Evolutionary conservation across 2,329 filamentous ascomycete genomes (phyloP), one percentile per base, ranked within the genome.

Genomic region (Paraconiothyrium sp.): DNA sequence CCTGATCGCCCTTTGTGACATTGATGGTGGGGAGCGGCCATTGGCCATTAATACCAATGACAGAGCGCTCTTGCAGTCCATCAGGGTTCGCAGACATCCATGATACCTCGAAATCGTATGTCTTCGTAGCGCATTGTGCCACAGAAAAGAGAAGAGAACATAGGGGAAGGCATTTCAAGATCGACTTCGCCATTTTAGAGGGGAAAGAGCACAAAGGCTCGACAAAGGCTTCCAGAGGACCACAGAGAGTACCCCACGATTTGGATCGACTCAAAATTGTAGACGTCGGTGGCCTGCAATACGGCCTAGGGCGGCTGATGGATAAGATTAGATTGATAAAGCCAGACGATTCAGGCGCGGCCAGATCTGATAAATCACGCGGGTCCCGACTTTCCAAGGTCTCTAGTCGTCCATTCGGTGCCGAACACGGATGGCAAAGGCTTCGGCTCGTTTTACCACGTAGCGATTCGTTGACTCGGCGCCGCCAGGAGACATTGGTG

Each of bases 21-120:
- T 92, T 87, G 49, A 95, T 86, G 48, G 91, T 77, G 6, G 92
- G 92, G 0, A 92, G 85, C 0, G 92, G 92, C 77, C 91, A 93
- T 72, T 90, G 83, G 39, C 88, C 88, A 72, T 94, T 93, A 78
- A 93, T 91, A 41, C 89, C 86, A 56, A 93, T 85, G n/a, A 81
- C 79, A 3, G 82, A 79, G n/a, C 85, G 80, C 30, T 79, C 80
- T 24, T 72, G 65, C 60, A 82, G 71, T n/a, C 83, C 84, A 74
- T 87, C 85, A 10, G 86, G 86, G 65, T 86, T 86, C 16, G 84
- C 83, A 49, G 74, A 80, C 4, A 85, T 81, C 85, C 86, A 88
- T 14, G 78, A 82, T 65, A 87, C 77, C 65, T 87, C 83, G 69
- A 83, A 87, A 66, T 86, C 77, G 62, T 83, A 82, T 27, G 77